A percentile compares a stretch with the other conserved stretches of the same genome.
Evolutionary conservation across 2,329 filamentous ascomycete genomes (phyloP).

Genomic region (Oidium heveae): DNA sequence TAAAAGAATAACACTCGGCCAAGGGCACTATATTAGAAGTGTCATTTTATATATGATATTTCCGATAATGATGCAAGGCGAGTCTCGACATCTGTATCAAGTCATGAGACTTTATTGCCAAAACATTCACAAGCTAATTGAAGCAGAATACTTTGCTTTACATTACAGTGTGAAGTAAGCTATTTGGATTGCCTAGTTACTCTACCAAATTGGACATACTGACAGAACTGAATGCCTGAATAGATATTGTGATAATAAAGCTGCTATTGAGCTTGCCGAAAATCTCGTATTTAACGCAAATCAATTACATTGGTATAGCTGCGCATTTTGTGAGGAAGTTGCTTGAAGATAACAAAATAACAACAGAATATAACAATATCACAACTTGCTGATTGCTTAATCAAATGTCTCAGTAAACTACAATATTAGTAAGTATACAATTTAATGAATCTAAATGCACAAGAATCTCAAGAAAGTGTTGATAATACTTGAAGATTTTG

Average conservation of each 20-base stretch:
- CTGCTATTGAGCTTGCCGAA: neutral
- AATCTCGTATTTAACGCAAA: neutral
- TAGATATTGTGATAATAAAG: neutral
- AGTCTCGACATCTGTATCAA: too few species aligned
- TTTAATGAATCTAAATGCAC: too few species aligned
- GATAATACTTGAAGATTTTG: too few species aligned
- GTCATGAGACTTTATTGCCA: neutral
- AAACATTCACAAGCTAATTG: neutral
- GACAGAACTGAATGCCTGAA: neutral
- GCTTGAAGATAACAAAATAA: neutral
- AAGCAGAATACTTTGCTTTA: neutral
- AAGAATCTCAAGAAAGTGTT: too few species aligned
- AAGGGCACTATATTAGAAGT: too few species aligned
- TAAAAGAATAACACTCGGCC: too few species aligned
- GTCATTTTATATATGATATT: too few species aligned
- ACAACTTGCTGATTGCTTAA: neutral
- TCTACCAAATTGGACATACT: neutral
- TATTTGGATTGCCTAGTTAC: neutral
- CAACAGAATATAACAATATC: neutral
- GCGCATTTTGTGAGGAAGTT: neutral
- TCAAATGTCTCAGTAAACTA: neutral
- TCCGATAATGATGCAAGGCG: too few species aligned
- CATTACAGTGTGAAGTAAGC: neutral
- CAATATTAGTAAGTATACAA: too few species aligned
- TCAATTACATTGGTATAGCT: neutral